Evolutionary conservation across 176 grass and related monocot species (phyloP), one percentile per base, ranked within the genome.

Genomic region (Tillandsia fasciculata): DNA sequence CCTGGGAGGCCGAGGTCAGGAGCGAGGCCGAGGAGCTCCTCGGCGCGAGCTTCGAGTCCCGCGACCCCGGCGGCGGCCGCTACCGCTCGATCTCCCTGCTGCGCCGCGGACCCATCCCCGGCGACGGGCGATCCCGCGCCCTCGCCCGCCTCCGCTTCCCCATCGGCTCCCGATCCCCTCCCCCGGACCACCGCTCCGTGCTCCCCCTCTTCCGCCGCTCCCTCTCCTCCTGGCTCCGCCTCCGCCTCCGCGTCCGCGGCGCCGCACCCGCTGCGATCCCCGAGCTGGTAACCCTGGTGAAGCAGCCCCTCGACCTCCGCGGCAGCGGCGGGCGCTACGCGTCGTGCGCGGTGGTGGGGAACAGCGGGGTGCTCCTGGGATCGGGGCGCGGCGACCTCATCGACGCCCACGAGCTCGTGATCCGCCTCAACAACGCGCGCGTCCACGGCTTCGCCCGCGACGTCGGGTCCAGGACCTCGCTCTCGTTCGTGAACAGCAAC

Each of bases 371-470:
- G 17, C 76, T 96, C 47, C 83, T 96, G 50, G 77, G 72, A 42
- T 67, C 73, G 3, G 70, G 73, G 14, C 83, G 64, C 51, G 89
- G 88, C 4, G 29, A 71, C 27, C 72, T 80, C 63, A 96, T 96
- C 78, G 78, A 96, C 71, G 56, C 24, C 13, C 93, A 96, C 77
- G 83, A 85, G 14, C 71, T 92, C 4, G 81, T 96, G 66, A 50
- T 92, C 71, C 83, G 86, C 50, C 80, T 96, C 78, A 92, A 96
- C 88, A 92, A 92, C 80, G 89, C 93, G 10, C 86, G 77, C 9
- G 50, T 81, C 18, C 28, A 9, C 11, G 74, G 83, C 10, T 76
- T 74, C 70, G 74, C 64, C 33, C 69, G 68, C 28, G 81, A 90
- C 78, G 83, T 92, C 9, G 89, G 86, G 26, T 47, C 83, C 33